phyloP scores from a whole-genome alignment of 1,139 yeast genomes.

The Sugiyamaella pinicola region DNA sequence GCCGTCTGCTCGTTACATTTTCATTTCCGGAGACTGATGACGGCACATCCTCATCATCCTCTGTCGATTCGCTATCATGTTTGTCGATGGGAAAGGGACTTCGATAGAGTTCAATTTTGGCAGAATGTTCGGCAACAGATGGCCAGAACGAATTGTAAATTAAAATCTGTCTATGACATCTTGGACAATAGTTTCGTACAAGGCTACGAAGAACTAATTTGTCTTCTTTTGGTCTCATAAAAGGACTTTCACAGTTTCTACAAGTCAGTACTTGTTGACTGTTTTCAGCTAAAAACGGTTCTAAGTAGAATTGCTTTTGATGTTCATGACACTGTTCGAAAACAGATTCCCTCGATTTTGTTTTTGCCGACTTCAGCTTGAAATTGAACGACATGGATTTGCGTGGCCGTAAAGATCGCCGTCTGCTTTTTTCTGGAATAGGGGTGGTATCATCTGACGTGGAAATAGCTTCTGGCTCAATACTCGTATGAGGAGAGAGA shows the following conservation, averaged over 20 bases:
- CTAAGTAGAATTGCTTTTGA: conserved; percentile 27
- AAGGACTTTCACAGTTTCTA: conserved; percentile 34
- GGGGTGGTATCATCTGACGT: conserved; percentile 8
- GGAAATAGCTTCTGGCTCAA: conserved; percentile 28
- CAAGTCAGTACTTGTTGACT: conserved; percentile 27
- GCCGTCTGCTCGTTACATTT: background rate
- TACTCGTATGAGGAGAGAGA: conserved; percentile 20
- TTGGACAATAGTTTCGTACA: conserved; percentile 34
- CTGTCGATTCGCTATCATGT: conserved; percentile 18
- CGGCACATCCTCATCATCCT: conserved; percentile 12
- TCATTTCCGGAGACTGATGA: background rate
- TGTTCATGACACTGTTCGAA: conserved; percentile 15
- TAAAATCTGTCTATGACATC: conserved; percentile 40
- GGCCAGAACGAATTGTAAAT: conserved; percentile 40
- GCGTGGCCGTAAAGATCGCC: conserved; percentile 14
- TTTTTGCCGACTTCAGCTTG: background rate
- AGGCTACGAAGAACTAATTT: conserved; percentile 22
- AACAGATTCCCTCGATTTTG: conserved; percentile 3
- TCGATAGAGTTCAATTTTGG: conserved; percentile 29
- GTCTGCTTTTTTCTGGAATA: conserved; percentile 4
- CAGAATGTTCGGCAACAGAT: conserved; percentile 23
- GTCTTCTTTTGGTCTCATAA: conserved; percentile 28
- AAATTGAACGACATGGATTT: conserved; percentile 1
- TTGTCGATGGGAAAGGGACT: conserved; percentile 21
- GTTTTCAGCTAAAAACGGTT: conserved; percentile 29